Conservation (phyloP, 345 rosid genomes). For the Corchorus capsularis region DNA sequence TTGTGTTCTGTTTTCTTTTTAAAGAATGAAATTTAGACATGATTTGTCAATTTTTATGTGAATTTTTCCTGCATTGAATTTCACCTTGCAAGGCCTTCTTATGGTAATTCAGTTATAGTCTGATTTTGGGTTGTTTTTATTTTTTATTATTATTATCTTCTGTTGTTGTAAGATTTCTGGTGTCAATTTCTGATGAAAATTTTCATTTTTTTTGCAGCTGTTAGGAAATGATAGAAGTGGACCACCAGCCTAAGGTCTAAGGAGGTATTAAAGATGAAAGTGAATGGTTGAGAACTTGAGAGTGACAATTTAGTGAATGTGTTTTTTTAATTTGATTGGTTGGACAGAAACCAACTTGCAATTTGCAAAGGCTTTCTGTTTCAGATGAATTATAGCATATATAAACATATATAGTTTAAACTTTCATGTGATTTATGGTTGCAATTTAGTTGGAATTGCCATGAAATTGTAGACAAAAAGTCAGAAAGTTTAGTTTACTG, state of each 20-base stretch:
- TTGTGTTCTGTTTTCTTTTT: background rate
- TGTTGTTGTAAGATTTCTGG: background rate
- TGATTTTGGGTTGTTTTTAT: background rate
- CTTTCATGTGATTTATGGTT: slow-evolving; percentile 30
- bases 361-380: slow-evolving; percentile 7
- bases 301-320: slow-evolving; percentile 22
- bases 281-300: slow-evolving; percentile 28
- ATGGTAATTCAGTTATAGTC: background rate
- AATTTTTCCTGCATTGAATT: background rate
- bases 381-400: background rate
- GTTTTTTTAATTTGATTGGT: slow-evolving; percentile 9
- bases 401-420: background rate
- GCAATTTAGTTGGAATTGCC: slow-evolving; percentile 21
- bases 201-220: slow-evolving; percentile 29
- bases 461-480: background rate
- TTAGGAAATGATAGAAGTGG: slow-evolving; percentile 27
- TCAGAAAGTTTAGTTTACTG: background rate
- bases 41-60: too few species aligned
- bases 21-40: background rate
- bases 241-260: slow-evolving; percentile 15
- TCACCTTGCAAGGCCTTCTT: background rate
- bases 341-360: slow-evolving; percentile 24
- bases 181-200: slow-evolving; percentile 14
- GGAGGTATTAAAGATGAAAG: slow-evolving; percentile 11
- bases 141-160: background rate